Conservation (phyloP, 306 rosid genomes). For the Medicago arabica region DNA sequence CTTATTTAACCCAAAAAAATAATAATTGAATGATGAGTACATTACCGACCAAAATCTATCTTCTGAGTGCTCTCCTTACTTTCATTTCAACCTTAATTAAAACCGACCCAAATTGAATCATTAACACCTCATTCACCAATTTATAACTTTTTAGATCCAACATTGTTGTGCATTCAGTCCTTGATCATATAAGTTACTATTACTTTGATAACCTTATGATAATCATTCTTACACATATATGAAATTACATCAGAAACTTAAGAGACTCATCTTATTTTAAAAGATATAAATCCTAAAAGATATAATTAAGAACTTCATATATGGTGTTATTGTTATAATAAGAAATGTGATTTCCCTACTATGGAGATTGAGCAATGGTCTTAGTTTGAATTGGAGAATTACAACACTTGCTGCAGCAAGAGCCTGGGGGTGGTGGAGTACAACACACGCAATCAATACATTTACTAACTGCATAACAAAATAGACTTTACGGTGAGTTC, state of each 20-base stretch:
- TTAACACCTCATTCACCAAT: background rate
- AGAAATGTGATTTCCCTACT: background rate
- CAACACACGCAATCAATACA: constrained; percentile 30
- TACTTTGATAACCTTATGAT: background rate
- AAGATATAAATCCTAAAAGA: background rate
- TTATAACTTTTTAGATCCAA: background rate
- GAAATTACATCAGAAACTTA: background rate
- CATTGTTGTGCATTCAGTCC: background rate
- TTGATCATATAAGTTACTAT: background rate
- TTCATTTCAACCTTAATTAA: background rate
- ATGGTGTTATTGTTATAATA: background rate
- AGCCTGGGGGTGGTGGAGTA: constrained; percentile 49
- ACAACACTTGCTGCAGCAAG: constrained; percentile 58
- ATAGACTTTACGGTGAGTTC: background rate
- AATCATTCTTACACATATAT: background rate
- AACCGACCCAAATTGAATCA: background rate
- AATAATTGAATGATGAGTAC: too few species aligned
- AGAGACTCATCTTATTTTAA: background rate
- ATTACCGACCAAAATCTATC: too few species aligned
- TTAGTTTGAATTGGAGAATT: constrained; percentile 42
- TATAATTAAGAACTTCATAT: background rate
- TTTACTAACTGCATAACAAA: constrained; percentile 10
- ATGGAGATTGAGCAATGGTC: constrained; percentile 30
- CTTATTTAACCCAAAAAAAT: too few species aligned
- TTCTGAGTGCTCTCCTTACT: too few species aligned